Conservation (phyloP, 2,329 filamentous ascomycete genomes). For the Fusarium caatingaense region DNA sequence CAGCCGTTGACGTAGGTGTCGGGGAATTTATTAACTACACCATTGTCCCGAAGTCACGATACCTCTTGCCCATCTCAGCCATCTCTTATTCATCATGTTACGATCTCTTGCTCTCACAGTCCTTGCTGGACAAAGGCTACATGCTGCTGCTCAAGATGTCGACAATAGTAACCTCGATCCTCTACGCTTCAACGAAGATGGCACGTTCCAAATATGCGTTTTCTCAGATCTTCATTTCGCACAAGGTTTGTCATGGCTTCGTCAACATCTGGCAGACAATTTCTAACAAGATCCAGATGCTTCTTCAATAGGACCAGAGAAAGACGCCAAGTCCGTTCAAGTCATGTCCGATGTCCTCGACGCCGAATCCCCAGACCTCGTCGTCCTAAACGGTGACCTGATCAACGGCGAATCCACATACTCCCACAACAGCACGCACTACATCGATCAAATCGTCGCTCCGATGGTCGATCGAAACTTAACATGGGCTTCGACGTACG, state of each 20-base stretch:
- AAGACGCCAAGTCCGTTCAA: conserved; percentile 52
- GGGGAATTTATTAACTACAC: not conserved
- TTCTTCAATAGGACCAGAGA: conserved; percentile 47
- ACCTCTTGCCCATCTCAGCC: not conserved
- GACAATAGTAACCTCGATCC: conserved; percentile 27
- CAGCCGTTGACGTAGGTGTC: not conserved
- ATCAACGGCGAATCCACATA: conserved; percentile 73
- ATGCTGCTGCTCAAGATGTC: conserved; percentile 1
- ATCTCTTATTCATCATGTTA: conserved; percentile 17
- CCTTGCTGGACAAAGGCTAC: conserved; percentile 3
- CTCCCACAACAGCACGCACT: conserved; percentile 61
- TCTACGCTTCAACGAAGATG: conserved; percentile 26
- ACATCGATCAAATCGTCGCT: conserved; percentile 67
- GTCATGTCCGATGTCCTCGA: conserved; percentile 53
- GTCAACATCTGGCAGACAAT: rapidly evolving
- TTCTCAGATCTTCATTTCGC: conserved; percentile 39
- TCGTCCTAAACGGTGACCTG: conserved; percentile 76
- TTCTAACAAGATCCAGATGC: conserved; percentile 18
- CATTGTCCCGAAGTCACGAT: not conserved
- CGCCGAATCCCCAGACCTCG: conserved; percentile 60
- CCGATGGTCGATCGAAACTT: conserved; percentile 66
- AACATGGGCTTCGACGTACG: conserved; percentile 74
- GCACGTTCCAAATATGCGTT: conserved; percentile 32
- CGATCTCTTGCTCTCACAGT: conserved; percentile 12
- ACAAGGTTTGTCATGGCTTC: conserved; percentile 8